Percentiles rank a stretch among this genome's conserved stretches.
These are phyloP conservation scores for Cytidiella melzeri DNA, from an alignment of 768 basidiomycete species.

Conservation along the genomic window DNA sequence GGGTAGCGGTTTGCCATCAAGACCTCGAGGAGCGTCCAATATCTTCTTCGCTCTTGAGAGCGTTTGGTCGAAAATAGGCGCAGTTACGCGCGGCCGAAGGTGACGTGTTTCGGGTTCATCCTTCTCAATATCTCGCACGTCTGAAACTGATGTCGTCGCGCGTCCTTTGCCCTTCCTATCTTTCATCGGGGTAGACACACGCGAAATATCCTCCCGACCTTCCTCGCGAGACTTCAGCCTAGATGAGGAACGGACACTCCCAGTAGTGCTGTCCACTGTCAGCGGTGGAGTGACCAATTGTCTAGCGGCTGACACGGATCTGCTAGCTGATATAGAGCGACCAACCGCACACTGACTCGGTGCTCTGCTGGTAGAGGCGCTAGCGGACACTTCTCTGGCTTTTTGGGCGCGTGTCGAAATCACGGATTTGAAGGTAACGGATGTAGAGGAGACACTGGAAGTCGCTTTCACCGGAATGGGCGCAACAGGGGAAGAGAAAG, in stretches of 20 bases:
- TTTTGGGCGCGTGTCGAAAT: conserved; percentile 58
- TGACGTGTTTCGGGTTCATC: conserved; percentile 19
- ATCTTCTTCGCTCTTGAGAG: conserved; percentile 16
- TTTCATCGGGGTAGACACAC: conserved; percentile 11
- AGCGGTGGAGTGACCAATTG: conserved; percentile 44
- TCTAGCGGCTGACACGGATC: conserved; percentile 17
- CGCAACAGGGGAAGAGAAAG: not conserved
- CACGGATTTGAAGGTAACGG: conserved; percentile 41
- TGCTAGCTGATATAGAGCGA: not conserved
- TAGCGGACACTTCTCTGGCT: conserved; percentile 24
- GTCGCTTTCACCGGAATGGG: conserved; percentile 8
- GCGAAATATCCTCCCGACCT: conserved; percentile 1
- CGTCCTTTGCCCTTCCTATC: conserved; percentile 18
- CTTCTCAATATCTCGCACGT: conserved; percentile 14
- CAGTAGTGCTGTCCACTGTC: conserved; percentile 33
- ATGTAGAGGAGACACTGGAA: conserved; percentile 3
- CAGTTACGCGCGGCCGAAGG: conserved; percentile 16
- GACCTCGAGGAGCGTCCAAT: conserved; percentile 42
- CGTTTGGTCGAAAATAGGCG: conserved; percentile 7
- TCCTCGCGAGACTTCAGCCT: conserved; percentile 19
- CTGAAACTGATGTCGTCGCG: conserved; percentile 11
- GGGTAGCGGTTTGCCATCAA: conserved; percentile 63
- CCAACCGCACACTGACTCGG: conserved; percentile 1
- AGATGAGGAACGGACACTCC: conserved; percentile 19
- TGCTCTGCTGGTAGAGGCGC: conserved; percentile 13